These are phyloP conservation scores for Epichloe brachyelytri DNA, from an alignment of 2,329 filamentous ascomycete genomes.

Conservation along the genomic window DNA sequence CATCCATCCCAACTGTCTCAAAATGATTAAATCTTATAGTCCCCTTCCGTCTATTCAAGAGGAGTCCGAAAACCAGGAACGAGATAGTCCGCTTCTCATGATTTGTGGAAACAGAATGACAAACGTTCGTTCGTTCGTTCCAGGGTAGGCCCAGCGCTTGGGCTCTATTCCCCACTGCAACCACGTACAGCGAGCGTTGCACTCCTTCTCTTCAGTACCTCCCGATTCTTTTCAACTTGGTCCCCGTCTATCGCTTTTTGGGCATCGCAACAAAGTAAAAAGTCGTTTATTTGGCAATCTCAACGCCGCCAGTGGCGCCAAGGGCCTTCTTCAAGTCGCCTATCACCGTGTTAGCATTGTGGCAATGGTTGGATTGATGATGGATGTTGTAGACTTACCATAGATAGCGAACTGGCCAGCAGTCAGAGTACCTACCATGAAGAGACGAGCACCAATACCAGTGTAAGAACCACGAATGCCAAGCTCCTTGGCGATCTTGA, in stretches of 20 bases:
- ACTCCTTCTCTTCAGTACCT: neutral
- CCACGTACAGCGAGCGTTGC: neutral
- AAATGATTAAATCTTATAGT: neutral
- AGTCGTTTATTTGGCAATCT: constrained; percentile 14
- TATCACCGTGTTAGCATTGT: neutral
- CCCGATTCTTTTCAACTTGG: neutral
- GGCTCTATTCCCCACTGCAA: constrained; percentile 2
- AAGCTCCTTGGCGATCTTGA: constrained; percentile 83
- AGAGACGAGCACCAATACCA: constrained; percentile 63
- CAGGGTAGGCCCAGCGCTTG: constrained; percentile 9
- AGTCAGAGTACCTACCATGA: constrained; percentile 57
- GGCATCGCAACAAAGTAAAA: neutral
- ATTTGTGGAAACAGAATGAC: neutral
- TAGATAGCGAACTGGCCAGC: constrained; percentile 85
- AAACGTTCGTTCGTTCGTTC: neutral
- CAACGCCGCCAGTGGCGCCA: constrained; percentile 10
- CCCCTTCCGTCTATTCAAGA: neutral
- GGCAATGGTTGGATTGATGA: neutral
- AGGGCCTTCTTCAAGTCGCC: constrained; percentile 54
- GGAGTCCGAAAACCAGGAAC: neutral
- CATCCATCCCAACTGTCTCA: neutral
- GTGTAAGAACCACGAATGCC: constrained; percentile 65
- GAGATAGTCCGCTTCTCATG: constrained; percentile 1
- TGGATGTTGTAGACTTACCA: constrained; percentile 19
- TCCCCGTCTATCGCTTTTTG: neutral